Conservation (phyloP, 1,284 basidiomycete genomes). For the Violaceomyces palustris region DNA sequence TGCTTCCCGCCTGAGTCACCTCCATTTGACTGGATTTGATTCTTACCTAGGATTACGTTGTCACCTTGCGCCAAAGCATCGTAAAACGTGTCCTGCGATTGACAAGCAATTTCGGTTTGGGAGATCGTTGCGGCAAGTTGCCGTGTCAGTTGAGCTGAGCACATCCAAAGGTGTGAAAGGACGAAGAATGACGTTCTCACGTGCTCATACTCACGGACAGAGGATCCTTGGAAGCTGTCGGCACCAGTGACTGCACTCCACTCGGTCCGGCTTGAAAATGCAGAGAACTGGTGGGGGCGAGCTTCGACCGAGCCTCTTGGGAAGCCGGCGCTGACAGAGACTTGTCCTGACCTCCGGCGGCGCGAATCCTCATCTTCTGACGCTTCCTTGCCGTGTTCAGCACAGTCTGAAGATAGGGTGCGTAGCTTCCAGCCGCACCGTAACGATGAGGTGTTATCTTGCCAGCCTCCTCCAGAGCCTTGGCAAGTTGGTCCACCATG, state of each 20-base stretch:
- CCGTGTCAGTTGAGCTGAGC: background rate
- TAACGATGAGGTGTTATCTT: slow-evolving; percentile 24
- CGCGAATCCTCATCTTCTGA: background rate
- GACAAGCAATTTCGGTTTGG: slow-evolving; percentile 18
- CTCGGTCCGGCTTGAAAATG: slow-evolving; percentile 30
- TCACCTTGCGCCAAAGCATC: background rate
- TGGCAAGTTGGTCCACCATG: slow-evolving; percentile 24
- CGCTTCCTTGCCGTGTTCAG: slow-evolving; percentile 13
- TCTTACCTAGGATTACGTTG: background rate
- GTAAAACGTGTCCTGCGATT: background rate
- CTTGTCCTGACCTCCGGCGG: slow-evolving; percentile 4
- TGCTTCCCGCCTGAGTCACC: too few relatives aligned
- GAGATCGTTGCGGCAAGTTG: background rate
- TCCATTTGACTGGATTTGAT: too few relatives aligned
- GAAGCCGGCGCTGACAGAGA: background rate
- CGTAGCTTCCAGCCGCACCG: slow-evolving; percentile 29
- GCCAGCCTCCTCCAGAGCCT: slow-evolving; percentile 27
- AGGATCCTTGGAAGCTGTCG: background rate
- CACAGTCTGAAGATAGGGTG: slow-evolving; percentile 25
- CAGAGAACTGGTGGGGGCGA: slow-evolving; percentile 14
- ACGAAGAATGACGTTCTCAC: too few relatives aligned
- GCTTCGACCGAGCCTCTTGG: background rate
- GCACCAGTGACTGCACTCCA: slow-evolving; percentile 23
- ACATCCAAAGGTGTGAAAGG: background rate
- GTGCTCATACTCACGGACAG: background rate